Evolutionary conservation across 2,329 filamentous ascomycete species (phyloP).

Genomic region (Cryphonectria naterciae): DNA sequence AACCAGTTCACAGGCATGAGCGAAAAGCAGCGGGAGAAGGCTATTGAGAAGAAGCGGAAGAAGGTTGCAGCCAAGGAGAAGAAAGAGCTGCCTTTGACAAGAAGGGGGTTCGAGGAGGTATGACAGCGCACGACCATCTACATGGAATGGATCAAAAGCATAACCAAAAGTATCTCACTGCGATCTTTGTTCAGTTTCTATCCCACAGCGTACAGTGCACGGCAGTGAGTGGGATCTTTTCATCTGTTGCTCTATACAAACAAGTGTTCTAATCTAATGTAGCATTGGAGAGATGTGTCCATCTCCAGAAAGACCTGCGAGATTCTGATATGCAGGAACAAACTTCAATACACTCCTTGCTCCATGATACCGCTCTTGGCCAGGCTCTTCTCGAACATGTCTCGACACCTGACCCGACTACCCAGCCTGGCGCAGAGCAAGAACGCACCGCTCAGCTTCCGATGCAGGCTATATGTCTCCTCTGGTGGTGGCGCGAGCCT

Average conservation of each 20-base stretch:
- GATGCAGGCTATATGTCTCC: slow-evolving; percentile 94
- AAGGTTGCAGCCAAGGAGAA: slow-evolving; percentile 86
- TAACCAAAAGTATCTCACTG: neutral
- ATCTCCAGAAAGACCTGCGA: neutral
- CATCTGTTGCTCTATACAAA: neutral
- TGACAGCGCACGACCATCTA: neutral
- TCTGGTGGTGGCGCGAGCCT: slow-evolving; percentile 88
- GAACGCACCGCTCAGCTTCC: slow-evolving; percentile 95
- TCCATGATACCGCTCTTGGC: slow-evolving; percentile 38
- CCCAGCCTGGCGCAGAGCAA: slow-evolving; percentile 85
- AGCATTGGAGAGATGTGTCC: neutral
- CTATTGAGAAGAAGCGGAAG: slow-evolving; percentile 86
- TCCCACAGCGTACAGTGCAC: neutral
- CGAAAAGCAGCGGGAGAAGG: slow-evolving; percentile 79
- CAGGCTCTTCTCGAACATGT: slow-evolving; percentile 71
- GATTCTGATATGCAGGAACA: neutral
- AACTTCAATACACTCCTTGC: slow-evolving; percentile 1
- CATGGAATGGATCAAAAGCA: neutral
- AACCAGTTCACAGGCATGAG: slow-evolving; percentile 84
- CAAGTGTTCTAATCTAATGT: neutral
- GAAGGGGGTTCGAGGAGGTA: slow-evolving; percentile 44
- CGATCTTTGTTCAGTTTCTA: neutral
- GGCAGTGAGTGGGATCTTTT: neutral
- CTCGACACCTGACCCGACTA: slow-evolving; percentile 78
- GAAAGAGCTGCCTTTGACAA: slow-evolving; percentile 68